phyloP scores from a whole-genome alignment of 2,329 filamentous ascomycete species.

The Fusarium albosuccineum region DNA sequence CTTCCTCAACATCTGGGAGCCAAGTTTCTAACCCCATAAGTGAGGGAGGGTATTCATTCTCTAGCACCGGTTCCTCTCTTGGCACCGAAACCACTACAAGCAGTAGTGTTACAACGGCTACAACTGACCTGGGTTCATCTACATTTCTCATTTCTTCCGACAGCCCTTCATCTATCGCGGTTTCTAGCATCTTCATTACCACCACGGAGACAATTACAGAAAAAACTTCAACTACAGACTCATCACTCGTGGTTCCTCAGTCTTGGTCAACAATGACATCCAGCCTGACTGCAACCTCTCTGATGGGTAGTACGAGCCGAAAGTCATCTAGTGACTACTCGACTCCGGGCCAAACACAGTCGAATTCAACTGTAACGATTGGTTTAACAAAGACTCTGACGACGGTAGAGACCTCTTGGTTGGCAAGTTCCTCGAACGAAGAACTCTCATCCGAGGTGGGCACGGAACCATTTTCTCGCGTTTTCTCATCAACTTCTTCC shows the following conservation, averaged over 20 bases:
- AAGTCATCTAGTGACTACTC: background rate
- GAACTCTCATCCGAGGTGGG: background rate
- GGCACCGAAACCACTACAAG: background rate
- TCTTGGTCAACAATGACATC: background rate
- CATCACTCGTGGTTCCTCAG: background rate
- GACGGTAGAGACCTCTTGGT: background rate
- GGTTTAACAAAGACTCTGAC: background rate
- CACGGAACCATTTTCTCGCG: slow-evolving; percentile 4
- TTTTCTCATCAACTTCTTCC: background rate
- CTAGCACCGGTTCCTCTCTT: slow-evolving; percentile 7
- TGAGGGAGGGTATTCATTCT: slow-evolving; percentile 4
- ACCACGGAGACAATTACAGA: slow-evolving; percentile 1
- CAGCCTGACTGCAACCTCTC: background rate
- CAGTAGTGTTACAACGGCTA: background rate
- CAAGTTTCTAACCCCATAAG: background rate
- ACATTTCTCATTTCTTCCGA: background rate
- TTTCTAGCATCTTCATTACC: background rate
- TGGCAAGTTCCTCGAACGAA: background rate
- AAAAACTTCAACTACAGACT: background rate
- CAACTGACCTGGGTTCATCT: background rate
- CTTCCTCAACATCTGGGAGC: background rate
- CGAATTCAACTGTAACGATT: background rate
- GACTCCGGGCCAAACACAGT: background rate
- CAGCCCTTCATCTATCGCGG: slow-evolving; percentile 1
- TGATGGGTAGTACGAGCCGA: background rate